phyloP scores from a whole-genome alignment of 2,329 filamentous ascomycete genomes.

The Colletotrichum navitas region DNA sequence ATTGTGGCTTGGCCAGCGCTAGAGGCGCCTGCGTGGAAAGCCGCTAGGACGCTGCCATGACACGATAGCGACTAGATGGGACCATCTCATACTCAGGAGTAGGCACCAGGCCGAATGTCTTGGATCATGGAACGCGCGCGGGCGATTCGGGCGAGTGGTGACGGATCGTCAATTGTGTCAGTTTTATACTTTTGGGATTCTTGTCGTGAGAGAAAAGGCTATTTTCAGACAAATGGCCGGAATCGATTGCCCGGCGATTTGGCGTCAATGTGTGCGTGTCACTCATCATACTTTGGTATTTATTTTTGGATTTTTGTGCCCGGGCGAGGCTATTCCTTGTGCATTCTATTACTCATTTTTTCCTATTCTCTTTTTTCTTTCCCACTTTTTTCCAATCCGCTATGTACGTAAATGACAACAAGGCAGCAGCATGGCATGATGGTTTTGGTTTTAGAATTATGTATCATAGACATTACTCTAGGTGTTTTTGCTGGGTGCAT shows the following conservation, averaged over 20 bases:
- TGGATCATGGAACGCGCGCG: slow-evolving; percentile 25
- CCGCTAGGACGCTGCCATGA: slow-evolving; percentile 32
- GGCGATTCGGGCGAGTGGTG: slow-evolving; percentile 8
- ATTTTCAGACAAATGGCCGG: slow-evolving; percentile 9
- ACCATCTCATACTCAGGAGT: background rate
- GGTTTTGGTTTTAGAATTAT: background rate
- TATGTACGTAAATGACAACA: background rate
- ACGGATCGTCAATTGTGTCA: slow-evolving; percentile 2
- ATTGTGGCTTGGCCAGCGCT: slow-evolving; percentile 34
- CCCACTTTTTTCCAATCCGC: background rate
- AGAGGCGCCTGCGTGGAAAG: slow-evolving; percentile 22
- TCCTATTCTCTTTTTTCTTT: background rate
- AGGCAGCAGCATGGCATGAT: slow-evolving; percentile 3
- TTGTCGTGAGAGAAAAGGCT: slow-evolving; percentile 7
- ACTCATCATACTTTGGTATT: background rate
- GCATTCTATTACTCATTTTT: background rate
- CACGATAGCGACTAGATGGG: slow-evolving; percentile 14
- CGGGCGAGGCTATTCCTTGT: background rate
- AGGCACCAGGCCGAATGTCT: slow-evolving; percentile 19
- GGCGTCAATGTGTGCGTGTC: background rate
- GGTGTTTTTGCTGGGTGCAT: background rate
- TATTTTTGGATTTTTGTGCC: slow-evolving; percentile 7
- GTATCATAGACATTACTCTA: slow-evolving; percentile 9
- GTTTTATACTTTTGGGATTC: slow-evolving; percentile 18
- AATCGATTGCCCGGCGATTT: slow-evolving; percentile 2